These are phyloP conservation scores for Adansonia gregorii DNA, from an alignment of 441 rosid species.

Conservation along the genomic window DNA sequence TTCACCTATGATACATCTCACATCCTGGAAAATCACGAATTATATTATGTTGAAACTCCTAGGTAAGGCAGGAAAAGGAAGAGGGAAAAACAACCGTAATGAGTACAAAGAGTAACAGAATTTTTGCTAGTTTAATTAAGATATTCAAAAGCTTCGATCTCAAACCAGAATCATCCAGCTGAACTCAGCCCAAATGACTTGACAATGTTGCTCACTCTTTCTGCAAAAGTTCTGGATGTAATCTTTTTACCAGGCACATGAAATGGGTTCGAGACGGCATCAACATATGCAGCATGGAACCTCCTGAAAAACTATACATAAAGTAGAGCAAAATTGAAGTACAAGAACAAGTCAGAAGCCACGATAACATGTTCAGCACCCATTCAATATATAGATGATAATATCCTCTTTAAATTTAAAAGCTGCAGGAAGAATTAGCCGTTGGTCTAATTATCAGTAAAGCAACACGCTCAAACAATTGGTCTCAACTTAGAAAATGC, in stretches of 20 bases:
- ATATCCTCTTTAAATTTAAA: background rate
- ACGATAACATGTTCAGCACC: background rate
- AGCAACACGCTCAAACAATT: background rate
- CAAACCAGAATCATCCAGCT: slow-evolving; percentile 37
- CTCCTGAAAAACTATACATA: slow-evolving; percentile 71
- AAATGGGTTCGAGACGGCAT: slow-evolving; percentile 93
- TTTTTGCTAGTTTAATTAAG: background rate
- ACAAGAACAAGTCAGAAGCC: slow-evolving; percentile 2
- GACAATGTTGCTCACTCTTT: slow-evolving; percentile 78
- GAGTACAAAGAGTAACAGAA: slow-evolving; percentile 14
- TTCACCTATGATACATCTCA: slow-evolving; percentile 11
- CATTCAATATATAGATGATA: background rate
- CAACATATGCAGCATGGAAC: slow-evolving; percentile 91
- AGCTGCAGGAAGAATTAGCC: background rate
- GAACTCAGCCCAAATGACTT: slow-evolving; percentile 81
- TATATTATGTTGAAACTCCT: slow-evolving; percentile 15
- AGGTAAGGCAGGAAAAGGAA: background rate
- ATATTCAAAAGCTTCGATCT: slow-evolving; percentile 5
- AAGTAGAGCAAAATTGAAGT: slow-evolving; percentile 4
- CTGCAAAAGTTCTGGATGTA: slow-evolving; percentile 80
- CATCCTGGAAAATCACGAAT: background rate
- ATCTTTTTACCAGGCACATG: slow-evolving; percentile 94
- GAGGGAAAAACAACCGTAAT: background rate
- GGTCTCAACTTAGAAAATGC: background rate
- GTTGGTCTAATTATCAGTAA: background rate